phyloP scores from a whole-genome alignment of 495 filamentous ascomycete species.

The Talaromyces trachyspermus region DNA sequence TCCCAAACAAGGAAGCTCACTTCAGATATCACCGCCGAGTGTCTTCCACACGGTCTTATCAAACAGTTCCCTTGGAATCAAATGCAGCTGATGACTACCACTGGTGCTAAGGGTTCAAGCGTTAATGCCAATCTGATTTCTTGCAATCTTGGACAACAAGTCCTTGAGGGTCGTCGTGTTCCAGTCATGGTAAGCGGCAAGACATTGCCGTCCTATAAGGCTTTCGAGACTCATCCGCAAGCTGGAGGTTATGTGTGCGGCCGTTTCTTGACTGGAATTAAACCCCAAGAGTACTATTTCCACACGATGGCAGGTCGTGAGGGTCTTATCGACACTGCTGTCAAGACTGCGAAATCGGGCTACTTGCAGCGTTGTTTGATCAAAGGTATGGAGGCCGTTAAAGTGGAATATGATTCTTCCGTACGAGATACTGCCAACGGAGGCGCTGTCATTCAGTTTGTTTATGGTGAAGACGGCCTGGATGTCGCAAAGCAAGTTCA shows the following conservation, averaged over 20 bases:
- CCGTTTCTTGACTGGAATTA: constrained; percentile 96
- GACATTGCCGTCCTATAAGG: constrained; percentile 87
- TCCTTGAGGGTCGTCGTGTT: constrained; percentile 89
- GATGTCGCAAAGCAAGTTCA: constrained; percentile 93
- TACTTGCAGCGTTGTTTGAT: constrained; percentile 97
- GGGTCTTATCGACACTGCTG: constrained; percentile 97
- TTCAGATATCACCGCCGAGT: constrained; percentile 65
- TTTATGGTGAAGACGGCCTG: constrained; percentile 94
- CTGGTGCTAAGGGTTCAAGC: constrained; percentile 85
- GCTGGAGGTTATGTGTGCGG: constrained; percentile 92
- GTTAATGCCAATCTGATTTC: constrained; percentile 98
- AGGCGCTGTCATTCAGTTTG: constrained; percentile 75
- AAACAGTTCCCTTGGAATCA: constrained; percentile 96
- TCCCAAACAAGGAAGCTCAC: constrained; percentile 63
- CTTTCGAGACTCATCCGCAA: constrained; percentile 80
- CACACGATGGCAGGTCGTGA: constrained; percentile 99
- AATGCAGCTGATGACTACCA: constrained; percentile 98
- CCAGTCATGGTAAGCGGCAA: constrained; percentile 98
- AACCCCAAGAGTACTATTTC: constrained; percentile 98
- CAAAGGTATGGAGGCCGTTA: constrained; percentile 97
- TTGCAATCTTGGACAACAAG: constrained; percentile 94
- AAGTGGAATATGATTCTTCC: constrained; percentile 85
- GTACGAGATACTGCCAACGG: constrained; percentile 86
- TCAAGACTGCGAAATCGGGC: constrained; percentile 94
- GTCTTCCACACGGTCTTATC: constrained; percentile 72